A percentile compares a stretch with the other conserved stretches of the same genome.
Evolutionary conservation across 805 yeast genomes (phyloP).

Genomic region (Lachancea nothofagi): DNA sequence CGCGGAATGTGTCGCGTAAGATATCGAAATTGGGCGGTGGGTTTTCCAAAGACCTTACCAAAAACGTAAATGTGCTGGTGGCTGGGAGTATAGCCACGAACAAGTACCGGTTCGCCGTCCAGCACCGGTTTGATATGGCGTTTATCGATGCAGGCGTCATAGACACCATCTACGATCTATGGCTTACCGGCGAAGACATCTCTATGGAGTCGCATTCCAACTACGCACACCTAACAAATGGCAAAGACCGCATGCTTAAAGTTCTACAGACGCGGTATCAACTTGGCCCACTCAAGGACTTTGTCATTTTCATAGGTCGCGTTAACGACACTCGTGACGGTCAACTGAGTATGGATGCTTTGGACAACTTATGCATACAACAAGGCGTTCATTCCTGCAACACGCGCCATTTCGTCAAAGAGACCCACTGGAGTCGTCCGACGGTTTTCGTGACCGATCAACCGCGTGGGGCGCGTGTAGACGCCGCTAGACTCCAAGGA

Average conservation of each 20-base stretch:
- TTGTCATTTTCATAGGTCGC: constrained; percentile 30
- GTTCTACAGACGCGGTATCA: constrained; percentile 7
- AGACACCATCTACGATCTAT: constrained; percentile 24
- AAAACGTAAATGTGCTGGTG: constrained; percentile 52
- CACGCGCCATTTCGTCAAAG: constrained; percentile 13
- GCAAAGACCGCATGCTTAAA: constrained; percentile 7
- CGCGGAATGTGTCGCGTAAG: constrained; percentile 41
- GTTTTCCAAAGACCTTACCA: constrained; percentile 51
- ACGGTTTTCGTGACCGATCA: constrained; percentile 29
- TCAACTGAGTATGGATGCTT: constrained; percentile 1
- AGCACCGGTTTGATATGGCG: constrained; percentile 26
- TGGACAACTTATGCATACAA: constrained; percentile 6
- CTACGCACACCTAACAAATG: constrained; percentile 2
- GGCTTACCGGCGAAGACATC: constrained; percentile 28
- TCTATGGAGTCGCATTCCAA: constrained; percentile 9
- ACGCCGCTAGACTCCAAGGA: constrained; percentile 37
- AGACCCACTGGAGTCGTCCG: constrained; percentile 9
- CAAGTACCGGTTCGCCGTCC: constrained; percentile 28
- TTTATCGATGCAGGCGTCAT: constrained; percentile 18
- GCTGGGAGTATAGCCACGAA: constrained; percentile 44
- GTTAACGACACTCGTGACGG: constrained; percentile 9
- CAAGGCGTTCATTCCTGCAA: constrained; percentile 10
- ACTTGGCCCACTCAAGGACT: constrained; percentile 21
- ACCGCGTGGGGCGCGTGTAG: constrained; percentile 25
- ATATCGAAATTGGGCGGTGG: constrained; percentile 56